These are phyloP conservation scores for Vishniacozyma victoriae DNA, from an alignment of 768 basidiomycete genomes.

Conservation along the genomic window DNA sequence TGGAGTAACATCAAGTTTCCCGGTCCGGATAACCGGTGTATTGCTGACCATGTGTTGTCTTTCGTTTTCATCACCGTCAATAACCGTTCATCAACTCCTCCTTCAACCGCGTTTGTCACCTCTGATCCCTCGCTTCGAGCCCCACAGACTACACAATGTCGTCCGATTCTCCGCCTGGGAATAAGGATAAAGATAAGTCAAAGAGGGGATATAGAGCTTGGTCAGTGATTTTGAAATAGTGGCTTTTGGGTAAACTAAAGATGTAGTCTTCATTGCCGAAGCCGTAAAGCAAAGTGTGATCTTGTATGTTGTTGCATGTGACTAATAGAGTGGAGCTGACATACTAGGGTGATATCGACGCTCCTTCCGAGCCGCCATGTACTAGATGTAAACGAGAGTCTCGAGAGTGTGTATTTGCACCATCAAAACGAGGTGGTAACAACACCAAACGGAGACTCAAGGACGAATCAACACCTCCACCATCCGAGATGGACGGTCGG, in stretches of 20 bases:
- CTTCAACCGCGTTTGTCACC: too few species aligned
- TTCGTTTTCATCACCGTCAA: too few species aligned
- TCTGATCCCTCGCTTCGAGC: too few species aligned
- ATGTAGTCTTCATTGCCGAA: slow-evolving; percentile 33
- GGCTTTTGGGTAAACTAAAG: too few species aligned
- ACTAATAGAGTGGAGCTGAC: background rate
- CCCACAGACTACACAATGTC: too few species aligned
- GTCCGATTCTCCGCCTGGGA: too few species aligned
- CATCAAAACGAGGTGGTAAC: slow-evolving; percentile 38
- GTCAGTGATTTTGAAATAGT: slow-evolving; percentile 12
- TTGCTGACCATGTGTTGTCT: too few species aligned
- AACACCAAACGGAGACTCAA: slow-evolving; percentile 18
- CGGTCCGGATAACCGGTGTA: too few species aligned
- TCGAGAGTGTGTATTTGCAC: slow-evolving; percentile 41
- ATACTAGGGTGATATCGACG: slow-evolving; percentile 38
- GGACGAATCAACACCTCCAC: background rate
- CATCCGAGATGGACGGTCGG: slow-evolving; percentile 2
- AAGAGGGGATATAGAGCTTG: slow-evolving; percentile 35
- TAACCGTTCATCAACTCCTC: too few species aligned
- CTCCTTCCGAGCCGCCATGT: slow-evolving; percentile 39
- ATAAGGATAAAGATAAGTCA: slow-evolving; percentile 21
- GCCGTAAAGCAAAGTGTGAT: slow-evolving; percentile 44
- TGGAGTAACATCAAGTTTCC: too few species aligned
- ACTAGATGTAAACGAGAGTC: slow-evolving; percentile 39
- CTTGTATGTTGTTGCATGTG: slow-evolving; percentile 24